Base-by-base conservation (phyloP, 2,329 filamentous ascomycete species). In the Scedosporium aurantiacum region DNA sequence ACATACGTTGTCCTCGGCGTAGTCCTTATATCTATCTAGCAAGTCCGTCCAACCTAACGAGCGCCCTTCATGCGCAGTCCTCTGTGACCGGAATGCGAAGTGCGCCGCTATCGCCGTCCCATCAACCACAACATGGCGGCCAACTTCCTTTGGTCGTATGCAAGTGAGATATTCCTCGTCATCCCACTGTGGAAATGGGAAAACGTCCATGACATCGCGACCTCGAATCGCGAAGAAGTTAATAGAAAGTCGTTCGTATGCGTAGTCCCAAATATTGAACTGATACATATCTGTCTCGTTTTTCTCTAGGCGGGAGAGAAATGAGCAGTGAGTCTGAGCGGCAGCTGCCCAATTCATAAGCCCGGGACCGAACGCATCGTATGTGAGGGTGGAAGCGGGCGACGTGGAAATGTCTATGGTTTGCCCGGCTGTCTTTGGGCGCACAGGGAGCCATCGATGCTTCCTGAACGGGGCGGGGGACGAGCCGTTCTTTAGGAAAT, bases 141-240 rank as follows among this genome's bases (percentile, higher is more conserved):
- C 72, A 5, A 76, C 71, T 27, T 70, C 69, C 59, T 72, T 69
- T 0, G 75, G 73, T 58, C 75, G 73, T 40, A 70, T 70, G 50
- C 74, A 71, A 25, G 74, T 72, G 63, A 75, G 74, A 63, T 76
- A 75, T 57, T 79, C 73, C 66, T 81, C 79, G 60, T 79, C 78
- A 18, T 76, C 72, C 2, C 74, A 67, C 25, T 57, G n/a, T 12
- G 2, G 70, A 67, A 27, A 79, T 74, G 2, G 80, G 78, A 41
- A 79, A 72, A 79, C 75, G 40, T 70, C 69, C n/a, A 75, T 72
- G 52, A 81, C 77, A 65, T 83, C 80, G 32, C 71, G 71, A n/a
- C 79, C 79, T 72, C 78, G 76, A 58, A 84, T 75, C 52, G 78
- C 79, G 50, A 79, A 72, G 64, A 85, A 80, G 65, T 82, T 81